Evolutionary conservation across 176 grass and related monocot genomes (phyloP).

Genomic region (Lolium perenne): DNA sequence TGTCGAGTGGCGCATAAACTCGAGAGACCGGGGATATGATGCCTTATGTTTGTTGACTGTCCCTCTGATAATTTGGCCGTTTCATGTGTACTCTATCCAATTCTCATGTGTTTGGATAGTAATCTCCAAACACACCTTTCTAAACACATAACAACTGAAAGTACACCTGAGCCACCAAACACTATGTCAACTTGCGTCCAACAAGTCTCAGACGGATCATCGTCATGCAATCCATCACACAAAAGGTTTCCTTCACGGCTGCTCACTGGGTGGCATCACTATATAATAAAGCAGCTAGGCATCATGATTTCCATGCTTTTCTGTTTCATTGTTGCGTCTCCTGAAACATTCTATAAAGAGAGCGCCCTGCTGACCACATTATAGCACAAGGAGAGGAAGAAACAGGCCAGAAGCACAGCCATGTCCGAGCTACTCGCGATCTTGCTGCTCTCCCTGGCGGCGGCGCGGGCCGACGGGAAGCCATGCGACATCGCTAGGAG

Average conservation of each 20-base stretch:
- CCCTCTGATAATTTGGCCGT: too few relatives aligned
- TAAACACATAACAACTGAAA: neutral
- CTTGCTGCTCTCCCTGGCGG: neutral
- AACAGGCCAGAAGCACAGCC: neutral
- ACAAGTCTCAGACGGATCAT: neutral
- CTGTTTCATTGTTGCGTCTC: neutral
- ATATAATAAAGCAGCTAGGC: neutral
- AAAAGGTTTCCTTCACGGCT: neutral
- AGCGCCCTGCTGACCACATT: neutral
- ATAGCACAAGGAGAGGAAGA: neutral
- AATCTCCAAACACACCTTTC: too few relatives aligned
- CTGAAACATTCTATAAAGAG: constrained; percentile 38
- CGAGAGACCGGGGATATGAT: too few relatives aligned
- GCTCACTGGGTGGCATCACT: constrained; percentile 16
- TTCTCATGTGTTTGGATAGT: too few relatives aligned
- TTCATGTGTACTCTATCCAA: too few relatives aligned
- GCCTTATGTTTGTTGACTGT: too few relatives aligned
- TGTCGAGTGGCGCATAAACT: neutral
- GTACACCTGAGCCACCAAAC: constrained; percentile 34
- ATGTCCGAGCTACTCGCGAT: constrained; percentile 26
- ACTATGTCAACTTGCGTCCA: neutral
- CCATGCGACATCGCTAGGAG: constrained; percentile 40
- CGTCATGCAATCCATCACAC: neutral
- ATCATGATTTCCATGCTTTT: neutral
- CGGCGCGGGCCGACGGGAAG: neutral